Evolutionary conservation across 106 monocot species (phyloP), one percentile per base, ranked within the genome.

Genomic region (Alisma plantagoaquatica): DNA sequence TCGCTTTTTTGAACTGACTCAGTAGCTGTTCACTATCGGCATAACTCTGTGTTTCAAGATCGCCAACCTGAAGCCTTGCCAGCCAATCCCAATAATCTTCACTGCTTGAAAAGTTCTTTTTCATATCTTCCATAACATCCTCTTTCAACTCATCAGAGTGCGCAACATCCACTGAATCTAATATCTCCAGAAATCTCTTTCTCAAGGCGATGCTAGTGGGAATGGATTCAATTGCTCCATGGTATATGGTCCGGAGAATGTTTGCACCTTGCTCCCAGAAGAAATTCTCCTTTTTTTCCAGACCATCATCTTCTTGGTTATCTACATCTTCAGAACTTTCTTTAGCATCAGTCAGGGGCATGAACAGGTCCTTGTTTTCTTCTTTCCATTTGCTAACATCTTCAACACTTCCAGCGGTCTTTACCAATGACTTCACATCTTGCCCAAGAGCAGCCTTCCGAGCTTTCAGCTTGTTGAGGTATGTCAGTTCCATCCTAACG

Each of bases 401-500:
- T 46, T 27, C 49, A 26, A 18, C 29, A 29, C 23, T 24, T 10
- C 17, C 29, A 66, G 27, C 45, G 49, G 58, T 70, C 61, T 16
- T 29, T 31, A 51, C 23, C 30, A 67, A 49, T 33, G 49, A 69
- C 14, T 62, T 54, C 10, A 80, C 72, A 33, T 69, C 69, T 57
- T 83, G 80, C 41, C 80, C 94, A 56, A 87, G 70, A 59, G 75
- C 83, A 46, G 72, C 51, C 53, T 88, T 94, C 43, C 94, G 65
- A 51, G 83, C 84, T 38, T 73, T 88, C 60, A 94, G 53, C 54
- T 94, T 94, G 59, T 88, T 84, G 12, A 94, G 70, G 55, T 88
- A 88, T 16, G 94, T 94, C 30, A 94, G 87, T 60, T 94, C 94
- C 94, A 94, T 81, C 20, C 94, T 68, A 48, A 94, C 75, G 75